phyloP scores from a whole-genome alignment of 805 yeast species.

The Myxozyma monticola region DNA sequence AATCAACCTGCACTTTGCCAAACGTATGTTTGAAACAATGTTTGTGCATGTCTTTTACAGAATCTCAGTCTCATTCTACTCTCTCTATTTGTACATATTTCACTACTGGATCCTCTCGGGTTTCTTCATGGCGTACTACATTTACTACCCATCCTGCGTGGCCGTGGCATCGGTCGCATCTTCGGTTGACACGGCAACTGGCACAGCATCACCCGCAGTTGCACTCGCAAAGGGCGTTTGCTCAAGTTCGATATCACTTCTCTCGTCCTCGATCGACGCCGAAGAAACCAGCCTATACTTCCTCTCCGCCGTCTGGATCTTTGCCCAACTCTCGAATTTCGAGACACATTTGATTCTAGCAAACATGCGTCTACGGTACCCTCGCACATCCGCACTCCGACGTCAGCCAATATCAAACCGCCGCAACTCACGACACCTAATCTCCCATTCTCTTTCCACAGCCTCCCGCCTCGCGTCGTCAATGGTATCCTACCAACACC shows the following conservation, averaged over 20 bases:
- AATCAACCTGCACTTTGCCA: conserved; percentile 71
- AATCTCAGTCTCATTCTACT: conserved; percentile 87
- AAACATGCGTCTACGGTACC: conserved; percentile 53
- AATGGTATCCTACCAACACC: conserved; percentile 4
- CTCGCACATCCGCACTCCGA: conserved; percentile 35
- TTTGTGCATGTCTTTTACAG: conserved; percentile 81
- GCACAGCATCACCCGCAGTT: not conserved
- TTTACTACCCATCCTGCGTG: conserved; percentile 44
- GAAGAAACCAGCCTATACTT: conserved; percentile 24
- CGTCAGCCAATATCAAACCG: not conserved
- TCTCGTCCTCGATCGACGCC: conserved; percentile 14
- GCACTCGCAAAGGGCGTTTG: conserved; percentile 3
- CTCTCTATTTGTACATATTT: conserved; percentile 79
- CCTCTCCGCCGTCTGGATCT: conserved; percentile 45
- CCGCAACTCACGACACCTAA: not conserved
- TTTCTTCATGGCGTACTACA: conserved; percentile 51
- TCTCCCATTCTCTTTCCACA: not conserved
- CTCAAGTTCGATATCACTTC: conserved; percentile 11
- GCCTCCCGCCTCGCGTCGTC: conserved; percentile 12
- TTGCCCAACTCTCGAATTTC: conserved; percentile 72
- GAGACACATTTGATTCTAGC: conserved; percentile 66
- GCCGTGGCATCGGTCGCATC: not conserved
- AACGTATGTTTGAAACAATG: conserved; percentile 84
- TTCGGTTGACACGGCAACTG: not conserved
- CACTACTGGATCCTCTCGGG: conserved; percentile 96